Evolutionary conservation across 192 early-diverging fungal genomes (phyloP), one percentile per base, ranked within the genome.

Genomic region (Coemansia sp.): DNA sequence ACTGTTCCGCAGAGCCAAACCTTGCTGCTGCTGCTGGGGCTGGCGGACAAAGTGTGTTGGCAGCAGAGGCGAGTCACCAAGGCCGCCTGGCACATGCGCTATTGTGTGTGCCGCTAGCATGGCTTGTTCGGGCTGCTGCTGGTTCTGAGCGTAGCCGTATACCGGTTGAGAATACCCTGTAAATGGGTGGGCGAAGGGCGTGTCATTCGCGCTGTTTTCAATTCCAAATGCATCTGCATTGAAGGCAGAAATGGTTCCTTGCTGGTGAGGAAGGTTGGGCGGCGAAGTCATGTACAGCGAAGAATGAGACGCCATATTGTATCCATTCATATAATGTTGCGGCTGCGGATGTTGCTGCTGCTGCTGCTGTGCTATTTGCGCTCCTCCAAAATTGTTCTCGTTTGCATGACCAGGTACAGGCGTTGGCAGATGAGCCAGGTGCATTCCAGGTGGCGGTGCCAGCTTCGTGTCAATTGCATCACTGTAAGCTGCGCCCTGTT

Each of bases 281-380:
- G 76, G 64, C 42, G 70, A 69, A 15, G 68, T 14, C 23, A 67
- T 36, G 54, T 79, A 67, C 31, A 79, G 69, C 5, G 76, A 70
- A 4, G 76, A 73, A 17, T 73, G 76, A 0, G 65, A 50, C 31
- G 57, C 50, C 55, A 63, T 19, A 30, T 34, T 62, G 45, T 72
- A 70, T 27, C 57, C 64, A 29, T 55, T 48, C 44, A 52, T 28
- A 11, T 28, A 44, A 45, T 56, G 59, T n/a, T 59, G 62, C 41
- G 56, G 67, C 36, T 64, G 54, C 47, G 64, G 69, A 36, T 62
- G 60, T 15, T 36, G 34, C 34, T 36, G 34, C 34, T 61, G 59
- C 31, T 61, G 67, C 20, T 60, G 44, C 57, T 71, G 68, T 29
- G 50, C 44, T 22, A 47, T 4, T 36, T 36, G 50, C 28, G 33